Base-by-base conservation (phyloP, 306 rosid genomes). In the Rosa persica region DNA sequence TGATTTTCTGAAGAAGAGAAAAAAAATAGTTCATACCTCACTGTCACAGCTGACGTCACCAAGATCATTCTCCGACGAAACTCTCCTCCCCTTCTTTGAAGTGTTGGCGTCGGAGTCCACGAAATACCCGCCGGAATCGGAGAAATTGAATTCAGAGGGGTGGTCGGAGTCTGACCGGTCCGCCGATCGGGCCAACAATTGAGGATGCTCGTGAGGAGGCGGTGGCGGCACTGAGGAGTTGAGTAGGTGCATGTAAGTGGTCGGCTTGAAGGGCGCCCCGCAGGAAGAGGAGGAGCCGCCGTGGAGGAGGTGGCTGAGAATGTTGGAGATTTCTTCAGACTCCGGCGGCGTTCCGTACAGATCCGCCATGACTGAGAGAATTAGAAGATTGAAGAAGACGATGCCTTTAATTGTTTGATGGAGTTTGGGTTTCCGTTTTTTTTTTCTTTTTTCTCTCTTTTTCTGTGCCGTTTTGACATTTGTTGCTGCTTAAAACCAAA, bases 321-420 rank as follows among this genome's bases (percentile, higher is more conserved):
- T 77, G 83, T 91, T 75, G 13, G 92, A 88, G 60, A 93, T 84
- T 2, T 89, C 94, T 79, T 91, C 90, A 0, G 94, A 74, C 58
- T 87, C 89, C 42, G 89, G 73, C 66, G 89, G 76, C 3, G 89
- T 80, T 43, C 90, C 87, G 83, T 75, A 85, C 79, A 85, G 86
- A 86, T 82, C 89, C 39, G 87, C 90, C 94, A 88, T 83, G 73
- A n/a, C n/a, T n/a, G n/a, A n/a, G n/a, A n/a, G n/a, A n/a, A n/a
- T n/a, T n/a, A n/a, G n/a, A n/a, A n/a, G n/a, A n/a, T n/a, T n/a
- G n/a, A n/a, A n/a, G n/a, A n/a, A n/a, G n/a, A n/a, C n/a, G n/a
- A n/a, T n/a, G n/a, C n/a, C n/a, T n/a, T n/a, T n/a, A n/a, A n/a
- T n/a, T 40, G 44, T 52, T 3, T 38, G 52, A 22, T 74, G 51